A percentile compares a stretch with the other conserved stretches of the same genome.
Conservation (phyloP, 352 stramenopile genomes). For the Pythium aphanidermatum region DNA sequence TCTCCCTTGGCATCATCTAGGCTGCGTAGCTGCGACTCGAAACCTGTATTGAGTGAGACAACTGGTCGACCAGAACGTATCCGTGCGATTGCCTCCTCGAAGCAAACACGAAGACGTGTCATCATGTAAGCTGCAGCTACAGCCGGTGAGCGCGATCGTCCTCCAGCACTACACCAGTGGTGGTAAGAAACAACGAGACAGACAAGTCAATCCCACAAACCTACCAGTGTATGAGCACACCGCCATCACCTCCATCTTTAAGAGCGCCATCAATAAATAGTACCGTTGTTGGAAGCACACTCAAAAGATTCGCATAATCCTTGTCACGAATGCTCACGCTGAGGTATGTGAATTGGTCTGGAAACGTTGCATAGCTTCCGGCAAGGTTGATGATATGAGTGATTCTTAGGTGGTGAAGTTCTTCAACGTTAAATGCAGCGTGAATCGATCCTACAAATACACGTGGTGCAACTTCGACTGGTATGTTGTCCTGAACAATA, state of each 20-base stretch:
- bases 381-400: constrained; percentile 86
- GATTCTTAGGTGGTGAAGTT: constrained; percentile 65
- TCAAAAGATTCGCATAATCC: constrained; percentile 85
- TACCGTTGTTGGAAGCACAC: constrained; percentile 64
- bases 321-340: constrained; percentile 88
- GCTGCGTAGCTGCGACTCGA: constrained; percentile 78
- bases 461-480: constrained; percentile 48
- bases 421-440: constrained; percentile 82
- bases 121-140: constrained; percentile 80
- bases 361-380: constrained; percentile 82
- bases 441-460: constrained; percentile 87
- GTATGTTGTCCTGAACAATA: constrained; percentile 83
- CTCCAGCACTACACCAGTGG: constrained; percentile 36
- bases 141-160: constrained; percentile 77
- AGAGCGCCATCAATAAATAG: constrained; percentile 80
- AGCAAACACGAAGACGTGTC: constrained; percentile 49
- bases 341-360: constrained; percentile 85
- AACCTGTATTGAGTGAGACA: constrained; percentile 70
- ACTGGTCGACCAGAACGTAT: constrained; percentile 60
- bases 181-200: background rate
- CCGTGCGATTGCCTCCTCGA: constrained; percentile 35
- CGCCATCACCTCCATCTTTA: constrained; percentile 24
- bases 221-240: constrained; percentile 82
- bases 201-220: background rate
- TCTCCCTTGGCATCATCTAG: constrained; percentile 62